Base-by-base conservation (phyloP, 306 rosid genomes). In the Hippophae gyantsensis region DNA sequence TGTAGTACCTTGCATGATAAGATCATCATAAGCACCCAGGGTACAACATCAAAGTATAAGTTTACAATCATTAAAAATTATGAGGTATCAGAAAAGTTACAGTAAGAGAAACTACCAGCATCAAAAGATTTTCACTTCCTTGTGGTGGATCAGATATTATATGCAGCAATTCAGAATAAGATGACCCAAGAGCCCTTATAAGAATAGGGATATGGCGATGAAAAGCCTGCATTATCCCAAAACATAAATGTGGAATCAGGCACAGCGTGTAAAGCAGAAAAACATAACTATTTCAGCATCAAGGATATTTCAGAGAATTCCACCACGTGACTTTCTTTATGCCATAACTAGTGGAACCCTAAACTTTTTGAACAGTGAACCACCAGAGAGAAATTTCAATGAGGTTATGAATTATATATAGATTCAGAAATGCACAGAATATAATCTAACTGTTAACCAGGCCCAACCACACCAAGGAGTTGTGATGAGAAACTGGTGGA, bases 121-220 rank as follows among this genome's bases (percentile, higher is more conserved):
- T 81, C 70, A 92, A 75, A 64, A 92, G 99, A 76, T 78, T 83
- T 81, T 92, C 99, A 78, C 99, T 88, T 75, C 95, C 97, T 82
- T 82, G 83, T 12, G 99, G 99, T n/a, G 99, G 99, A 82, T 92
- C 88, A 42, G 99, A 86, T 67, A 92, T 77, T 74, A 92, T 81
- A 43, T 63, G 78, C 40, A 92, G 95, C 78, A 92, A 70, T 45
- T 92, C 96, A 55, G 88, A 63, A 78, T 79, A 79, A 43, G 99
- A 84, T 64, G 94, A 87, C 55, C 99, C 95, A 46, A 92, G 75
- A 46, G 95, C 84, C 82, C 95, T 85, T 68, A 88, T 61, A 62
- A 92, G 90, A 71, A 85, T 81, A 54, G 96, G 99, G 48, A 88
- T 80, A 65, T 92, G 90, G 56, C 96, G 95, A 60, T 88, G 96